Evolutionary conservation across 495 filamentous ascomycete genomes (phyloP).

Genomic region (Staphylotrichum tortipilum): DNA sequence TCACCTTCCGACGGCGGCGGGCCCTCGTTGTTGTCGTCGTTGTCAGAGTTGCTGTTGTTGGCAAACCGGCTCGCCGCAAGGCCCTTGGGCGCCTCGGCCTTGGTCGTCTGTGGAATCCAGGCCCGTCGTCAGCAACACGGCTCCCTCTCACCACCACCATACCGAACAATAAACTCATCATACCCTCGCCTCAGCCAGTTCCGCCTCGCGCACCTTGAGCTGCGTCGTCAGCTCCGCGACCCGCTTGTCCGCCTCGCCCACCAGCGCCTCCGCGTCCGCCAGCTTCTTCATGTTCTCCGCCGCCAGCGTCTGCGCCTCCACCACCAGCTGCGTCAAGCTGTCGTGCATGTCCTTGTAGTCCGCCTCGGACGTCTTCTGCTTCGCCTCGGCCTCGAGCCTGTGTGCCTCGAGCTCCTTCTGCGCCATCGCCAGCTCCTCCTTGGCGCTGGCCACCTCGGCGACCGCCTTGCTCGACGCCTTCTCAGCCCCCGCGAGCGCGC

Average conservation of each 20-base stretch:
- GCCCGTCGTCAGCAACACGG: too few relatives aligned
- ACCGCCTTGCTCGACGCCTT: constrained; percentile 25
- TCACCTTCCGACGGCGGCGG: constrained; percentile 41
- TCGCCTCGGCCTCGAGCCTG: constrained; percentile 33
- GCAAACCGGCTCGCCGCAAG: constrained; percentile 41
- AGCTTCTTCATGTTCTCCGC: constrained; percentile 28
- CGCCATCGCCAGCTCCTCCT: constrained; percentile 32
- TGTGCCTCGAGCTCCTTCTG: constrained; percentile 40
- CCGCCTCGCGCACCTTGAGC: constrained; percentile 45
- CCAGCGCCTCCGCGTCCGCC: constrained; percentile 2
- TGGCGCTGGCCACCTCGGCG: constrained; percentile 25
- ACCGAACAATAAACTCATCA: too few relatives aligned
- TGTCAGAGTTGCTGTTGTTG: constrained; percentile 14
- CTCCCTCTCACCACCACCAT: too few relatives aligned
- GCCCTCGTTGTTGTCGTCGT: constrained; percentile 15
- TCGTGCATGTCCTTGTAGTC: constrained; percentile 52
- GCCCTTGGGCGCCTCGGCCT: constrained; percentile 28
- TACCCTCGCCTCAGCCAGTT: constrained; percentile 47
- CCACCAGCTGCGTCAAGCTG: constrained; percentile 40
- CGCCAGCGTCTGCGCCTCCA: constrained; percentile 41
- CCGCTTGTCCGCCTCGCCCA: constrained; percentile 28
- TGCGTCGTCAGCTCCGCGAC: constrained; percentile 39
- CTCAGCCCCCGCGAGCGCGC: constrained; percentile 19
- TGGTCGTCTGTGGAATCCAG: too few relatives aligned
- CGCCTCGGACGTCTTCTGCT: constrained; percentile 38